A percentile compares a stretch with the other conserved stretches of the same genome.
These are phyloP conservation scores for Globisporangium nagaii DNA, from an alignment of 352 stramenopile genomes.

Conservation along the genomic window DNA sequence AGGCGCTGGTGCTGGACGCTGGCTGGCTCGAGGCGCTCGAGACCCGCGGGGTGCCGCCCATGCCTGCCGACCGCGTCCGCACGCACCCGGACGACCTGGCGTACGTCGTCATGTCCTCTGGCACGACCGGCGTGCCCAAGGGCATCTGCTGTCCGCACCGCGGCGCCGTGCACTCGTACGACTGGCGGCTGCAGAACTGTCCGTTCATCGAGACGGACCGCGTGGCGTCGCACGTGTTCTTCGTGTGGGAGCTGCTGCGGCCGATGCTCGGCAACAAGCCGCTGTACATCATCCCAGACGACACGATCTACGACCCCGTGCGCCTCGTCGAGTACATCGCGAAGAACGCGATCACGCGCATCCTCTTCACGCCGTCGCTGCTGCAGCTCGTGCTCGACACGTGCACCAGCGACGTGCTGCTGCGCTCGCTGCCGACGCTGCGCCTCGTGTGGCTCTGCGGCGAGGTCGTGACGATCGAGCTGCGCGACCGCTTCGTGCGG, in stretches of 20 bases:
- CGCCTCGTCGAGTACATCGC: constrained; percentile 79
- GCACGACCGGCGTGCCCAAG: constrained; percentile 90
- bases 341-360: constrained; percentile 77
- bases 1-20: constrained; percentile 60
- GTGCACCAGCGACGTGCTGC: constrained; percentile 42
- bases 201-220: constrained; percentile 67
- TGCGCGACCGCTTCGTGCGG: constrained; percentile 81
- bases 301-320: constrained; percentile 89
- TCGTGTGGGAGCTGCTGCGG: constrained; percentile 92
- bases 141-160: constrained; percentile 92
- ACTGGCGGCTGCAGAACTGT: constrained; percentile 82
- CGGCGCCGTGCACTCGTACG: constrained; percentile 89
- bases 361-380: constrained; percentile 92
- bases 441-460: constrained; percentile 90
- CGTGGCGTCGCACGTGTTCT: constrained; percentile 93
- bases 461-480: constrained; percentile 90
- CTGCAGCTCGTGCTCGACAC: constrained; percentile 85
- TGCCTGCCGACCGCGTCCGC: constrained; percentile 51
- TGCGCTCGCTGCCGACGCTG: constrained; percentile 56
- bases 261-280: constrained; percentile 86
- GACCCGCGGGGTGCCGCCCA: constrained; percentile 24
- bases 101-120: constrained; percentile 92
- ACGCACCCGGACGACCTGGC: constrained; percentile 84
- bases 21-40: constrained; percentile 35
- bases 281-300: constrained; percentile 90